A percentile compares a stretch with the other conserved stretches of the same genome.
These are phyloP conservation scores for Skeletonema grethae DNA, from an alignment of 108 stramenopile genomes.

Conservation along the genomic window DNA sequence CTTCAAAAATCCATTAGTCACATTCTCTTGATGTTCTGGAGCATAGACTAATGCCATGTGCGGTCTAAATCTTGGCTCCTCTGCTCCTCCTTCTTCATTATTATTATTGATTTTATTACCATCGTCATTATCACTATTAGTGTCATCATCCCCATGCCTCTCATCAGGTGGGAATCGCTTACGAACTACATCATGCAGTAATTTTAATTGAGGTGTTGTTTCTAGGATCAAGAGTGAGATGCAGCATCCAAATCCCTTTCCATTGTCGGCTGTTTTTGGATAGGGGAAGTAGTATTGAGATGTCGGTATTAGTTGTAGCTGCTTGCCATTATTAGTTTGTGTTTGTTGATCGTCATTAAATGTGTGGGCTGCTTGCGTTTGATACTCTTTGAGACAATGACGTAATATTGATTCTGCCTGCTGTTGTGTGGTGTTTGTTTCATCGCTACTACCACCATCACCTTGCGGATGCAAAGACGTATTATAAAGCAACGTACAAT, in stretches of 20 bases:
- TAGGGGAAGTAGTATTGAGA: constrained; percentile 51
- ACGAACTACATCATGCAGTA: constrained; percentile 34
- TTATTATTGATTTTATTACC: no score
- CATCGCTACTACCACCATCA: neutral
- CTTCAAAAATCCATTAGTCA: constrained; percentile 22
- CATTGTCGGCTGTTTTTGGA: constrained; percentile 46
- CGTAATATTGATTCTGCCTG: constrained; percentile 23
- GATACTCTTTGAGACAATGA: constrained; percentile 30
- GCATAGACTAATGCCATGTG: constrained; percentile 54
- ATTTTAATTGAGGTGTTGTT: constrained; percentile 11
- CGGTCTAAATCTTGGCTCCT: constrained; percentile 29
- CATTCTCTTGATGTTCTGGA: constrained; percentile 34
- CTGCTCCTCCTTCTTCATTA: neutral
- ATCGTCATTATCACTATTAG: neutral
- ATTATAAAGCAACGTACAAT: constrained; percentile 55
- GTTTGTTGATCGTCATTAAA: neutral
- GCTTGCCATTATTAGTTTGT: neutral
- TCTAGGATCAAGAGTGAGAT: constrained; percentile 39
- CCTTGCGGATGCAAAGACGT: constrained; percentile 7
- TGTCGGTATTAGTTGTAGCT: constrained; percentile 26
- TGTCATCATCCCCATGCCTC: constrained; percentile 21
- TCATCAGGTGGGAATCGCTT: constrained; percentile 48
- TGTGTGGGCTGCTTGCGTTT: neutral
- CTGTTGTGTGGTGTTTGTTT: neutral
- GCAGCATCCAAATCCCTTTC: constrained; percentile 50